Conservation (phyloP, 768 basidiomycete species). For the Collybia sordida region DNA sequence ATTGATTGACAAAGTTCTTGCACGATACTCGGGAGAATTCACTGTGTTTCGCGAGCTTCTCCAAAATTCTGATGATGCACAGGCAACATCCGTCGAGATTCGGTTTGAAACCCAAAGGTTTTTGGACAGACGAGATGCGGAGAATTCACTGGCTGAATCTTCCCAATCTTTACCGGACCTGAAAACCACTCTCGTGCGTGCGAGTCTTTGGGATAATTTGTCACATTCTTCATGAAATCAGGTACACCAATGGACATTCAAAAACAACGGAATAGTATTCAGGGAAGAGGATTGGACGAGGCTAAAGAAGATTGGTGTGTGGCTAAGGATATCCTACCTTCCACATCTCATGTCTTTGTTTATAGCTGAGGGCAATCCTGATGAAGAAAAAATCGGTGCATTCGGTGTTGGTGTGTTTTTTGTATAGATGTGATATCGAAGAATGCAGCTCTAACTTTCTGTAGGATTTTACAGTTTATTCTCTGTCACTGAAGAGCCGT, state of each 20-base stretch:
- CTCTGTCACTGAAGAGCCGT: constrained; percentile 81
- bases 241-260: constrained; percentile 83
- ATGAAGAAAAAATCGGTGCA: constrained; percentile 95
- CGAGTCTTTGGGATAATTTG: background rate
- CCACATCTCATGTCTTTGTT: background rate
- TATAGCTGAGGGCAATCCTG: constrained; percentile 88
- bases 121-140: constrained; percentile 29
- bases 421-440: background rate
- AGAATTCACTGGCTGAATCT: constrained; percentile 6
- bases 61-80: constrained; percentile 95
- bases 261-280: constrained; percentile 86
- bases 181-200: constrained; percentile 59
- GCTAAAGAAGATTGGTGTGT: constrained; percentile 82
- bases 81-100: constrained; percentile 73
- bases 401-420: constrained; percentile 72
- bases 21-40: constrained; percentile 93
- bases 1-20: constrained; percentile 96
- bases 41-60: constrained; percentile 83
- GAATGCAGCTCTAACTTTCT: background rate
- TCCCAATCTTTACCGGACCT: constrained; percentile 52
- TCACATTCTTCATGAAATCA: constrained; percentile 21
- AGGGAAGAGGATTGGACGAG: constrained; percentile 85
- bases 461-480: constrained; percentile 78
- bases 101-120: constrained; percentile 68
- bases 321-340: background rate